A percentile compares a stretch with the other conserved stretches of the same genome.
These are phyloP conservation scores for Cystobasidium sp. DNA, from an alignment of 1,284 basidiomycete species.

Conservation along the genomic window DNA sequence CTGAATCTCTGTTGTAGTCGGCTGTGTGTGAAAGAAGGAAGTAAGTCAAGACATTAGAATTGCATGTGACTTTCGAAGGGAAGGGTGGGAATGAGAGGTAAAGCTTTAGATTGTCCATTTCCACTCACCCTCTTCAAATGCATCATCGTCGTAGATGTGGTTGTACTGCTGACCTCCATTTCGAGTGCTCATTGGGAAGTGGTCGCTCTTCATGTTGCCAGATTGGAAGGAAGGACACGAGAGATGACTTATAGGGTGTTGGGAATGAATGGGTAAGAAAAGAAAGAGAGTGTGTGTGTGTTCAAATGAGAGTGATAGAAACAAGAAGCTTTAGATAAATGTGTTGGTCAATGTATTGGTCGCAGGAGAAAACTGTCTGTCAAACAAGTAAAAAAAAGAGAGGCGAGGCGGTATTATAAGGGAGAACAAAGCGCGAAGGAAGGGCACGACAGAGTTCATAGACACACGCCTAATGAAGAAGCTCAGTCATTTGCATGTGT, in stretches of 20 bases:
- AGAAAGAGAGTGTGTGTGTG: slow-evolving; percentile 11
- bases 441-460: neutral
- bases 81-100: no score
- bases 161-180: slow-evolving; percentile 22
- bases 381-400: neutral
- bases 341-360: no score
- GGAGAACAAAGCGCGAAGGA: neutral
- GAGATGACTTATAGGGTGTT: neutral
- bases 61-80: neutral
- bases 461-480: neutral
- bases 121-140: slow-evolving; percentile 19
- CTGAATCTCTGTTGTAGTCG: slow-evolving; percentile 1
- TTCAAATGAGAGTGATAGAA: slow-evolving; percentile 1
- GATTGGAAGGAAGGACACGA: neutral
- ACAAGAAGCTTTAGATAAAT: neutral
- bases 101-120: no score
- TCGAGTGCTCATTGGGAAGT: slow-evolving; percentile 9
- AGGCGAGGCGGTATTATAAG: neutral
- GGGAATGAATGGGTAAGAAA: neutral
- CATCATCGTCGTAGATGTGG: slow-evolving; percentile 14
- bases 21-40: slow-evolving; percentile 7
- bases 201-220: slow-evolving; percentile 17
- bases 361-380: neutral
- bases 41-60: neutral
- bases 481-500: no score